These are phyloP conservation scores for Tuber umbilicatum DNA, from an alignment of 495 filamentous ascomycete genomes.

Conservation along the genomic window DNA sequence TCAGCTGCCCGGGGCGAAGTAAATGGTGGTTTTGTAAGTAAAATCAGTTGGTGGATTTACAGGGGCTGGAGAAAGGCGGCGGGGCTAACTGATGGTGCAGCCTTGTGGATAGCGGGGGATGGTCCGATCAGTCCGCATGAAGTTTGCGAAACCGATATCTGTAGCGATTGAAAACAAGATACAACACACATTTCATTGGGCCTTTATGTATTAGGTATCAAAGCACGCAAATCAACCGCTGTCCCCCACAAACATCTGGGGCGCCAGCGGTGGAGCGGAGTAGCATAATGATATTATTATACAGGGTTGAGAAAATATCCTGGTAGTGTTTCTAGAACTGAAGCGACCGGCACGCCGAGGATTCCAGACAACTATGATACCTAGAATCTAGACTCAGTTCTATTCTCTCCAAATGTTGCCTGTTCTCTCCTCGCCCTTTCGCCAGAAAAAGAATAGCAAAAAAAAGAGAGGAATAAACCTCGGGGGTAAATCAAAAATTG, in stretches of 20 bases:
- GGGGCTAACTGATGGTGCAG: background rate
- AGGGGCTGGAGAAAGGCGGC: too few species aligned
- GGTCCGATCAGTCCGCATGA: background rate
- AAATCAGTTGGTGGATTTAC: background rate
- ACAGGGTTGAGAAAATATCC: background rate
- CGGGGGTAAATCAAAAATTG: background rate
- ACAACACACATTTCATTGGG: background rate
- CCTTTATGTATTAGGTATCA: background rate
- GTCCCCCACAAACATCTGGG: background rate
- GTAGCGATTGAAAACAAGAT: background rate
- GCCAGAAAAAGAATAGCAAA: background rate
- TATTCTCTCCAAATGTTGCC: background rate
- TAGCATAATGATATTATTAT: too few species aligned
- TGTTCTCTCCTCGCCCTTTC: background rate
- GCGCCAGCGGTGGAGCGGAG: too few species aligned
- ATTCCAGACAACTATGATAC: background rate
- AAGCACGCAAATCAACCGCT: background rate
- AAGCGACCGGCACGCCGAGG: background rate
- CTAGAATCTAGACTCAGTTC: background rate
- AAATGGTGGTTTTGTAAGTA: background rate
- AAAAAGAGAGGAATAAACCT: background rate
- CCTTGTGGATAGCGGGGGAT: background rate
- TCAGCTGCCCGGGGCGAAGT: background rate
- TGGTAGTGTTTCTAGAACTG: background rate
- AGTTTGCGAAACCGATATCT: background rate